Percentiles rank a stretch among this genome's conserved stretches.
Conservation (phyloP, 306 rosid genomes). For the Quercus glauca region DNA sequence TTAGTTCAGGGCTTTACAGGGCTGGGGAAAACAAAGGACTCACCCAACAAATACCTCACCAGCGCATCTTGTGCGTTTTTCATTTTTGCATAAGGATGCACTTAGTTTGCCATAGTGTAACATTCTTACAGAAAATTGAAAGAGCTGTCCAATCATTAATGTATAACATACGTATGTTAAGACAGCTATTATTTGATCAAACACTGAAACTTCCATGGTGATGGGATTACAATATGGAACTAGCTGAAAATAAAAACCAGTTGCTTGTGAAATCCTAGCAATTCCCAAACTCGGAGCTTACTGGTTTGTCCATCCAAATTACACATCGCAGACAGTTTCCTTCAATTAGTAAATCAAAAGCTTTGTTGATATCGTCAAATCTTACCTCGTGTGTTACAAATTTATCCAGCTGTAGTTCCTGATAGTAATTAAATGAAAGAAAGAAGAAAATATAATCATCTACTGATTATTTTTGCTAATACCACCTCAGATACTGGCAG, state of each 20-base stretch:
- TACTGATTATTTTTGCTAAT: neutral
- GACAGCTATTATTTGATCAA: neutral
- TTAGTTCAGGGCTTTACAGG: no score
- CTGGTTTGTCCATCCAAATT: slow-evolving; percentile 65
- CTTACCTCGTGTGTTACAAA: slow-evolving; percentile 67
- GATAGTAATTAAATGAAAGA: neutral
- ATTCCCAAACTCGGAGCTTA: neutral
- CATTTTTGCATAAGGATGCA: no score
- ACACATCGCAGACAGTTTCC: slow-evolving; percentile 68
- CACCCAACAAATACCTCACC: no score
- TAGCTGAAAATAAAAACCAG: neutral
- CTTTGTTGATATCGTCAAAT: slow-evolving; percentile 74
- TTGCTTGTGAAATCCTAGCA: neutral
- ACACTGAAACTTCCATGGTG: neutral
- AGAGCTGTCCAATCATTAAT: neutral
- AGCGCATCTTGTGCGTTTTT: no score
- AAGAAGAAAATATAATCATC: neutral
- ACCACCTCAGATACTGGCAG: neutral
- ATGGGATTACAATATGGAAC: neutral
- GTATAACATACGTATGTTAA: neutral
- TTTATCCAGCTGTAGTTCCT: slow-evolving; percentile 76
- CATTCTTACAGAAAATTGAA: neutral
- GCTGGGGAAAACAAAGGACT: no score
- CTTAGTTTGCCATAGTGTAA: neutral
- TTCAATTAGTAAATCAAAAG: slow-evolving; percentile 62